Base-by-base conservation (phyloP, 176 grass and related monocot genomes). In the Ananas comosus region DNA sequence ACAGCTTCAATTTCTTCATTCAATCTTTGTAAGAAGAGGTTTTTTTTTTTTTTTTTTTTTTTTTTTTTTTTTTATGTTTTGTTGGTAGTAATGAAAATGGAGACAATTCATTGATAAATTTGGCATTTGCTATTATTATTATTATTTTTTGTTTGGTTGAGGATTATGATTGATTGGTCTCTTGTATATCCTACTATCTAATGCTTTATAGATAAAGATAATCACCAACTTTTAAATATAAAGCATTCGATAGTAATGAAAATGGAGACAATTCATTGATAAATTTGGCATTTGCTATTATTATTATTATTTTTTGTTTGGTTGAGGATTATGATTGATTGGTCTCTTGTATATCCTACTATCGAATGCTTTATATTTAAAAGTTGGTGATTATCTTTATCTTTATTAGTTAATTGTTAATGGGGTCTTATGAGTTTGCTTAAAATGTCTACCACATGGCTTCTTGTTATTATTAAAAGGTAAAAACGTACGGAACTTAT, bases 1-100 rank as follows among this genome's bases (percentile, higher is more conserved):
- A 95, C 86, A 95, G 91, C 69, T 83, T 83, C 71, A 93, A 88
- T 90, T 95, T 81, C 73, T 95, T 90, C 71, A 95, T 95, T 95
- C 87, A 90, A 89, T 87, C 87, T 42, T 42, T 90, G 87, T 95
- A 90, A 95, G 87, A 90, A 74, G 14, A 49, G 64, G 12, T 90
- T 88, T 86, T 77, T 5, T 33, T 33, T 33, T 33, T 0, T 4
- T 33, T 33, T 33, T 5, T 33, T 33, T 0, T 0, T 42, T 42
- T 42, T 33, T 33, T 6, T 33, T 33, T 33, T 4, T 33, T 33
- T 33, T 4, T 33, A 4, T 5, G 33, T 42, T 42, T 42, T 42
- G 33, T 61, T 61, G 33, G 65, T 49, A 67, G 65, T 49, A 14
- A 47, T 42, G n/a, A 47, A 29, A 49, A 18, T 67, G 28, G 29